phyloP scores from a whole-genome alignment of 1,284 basidiomycete genomes.

The Phellopilus nigrolimitatus region DNA sequence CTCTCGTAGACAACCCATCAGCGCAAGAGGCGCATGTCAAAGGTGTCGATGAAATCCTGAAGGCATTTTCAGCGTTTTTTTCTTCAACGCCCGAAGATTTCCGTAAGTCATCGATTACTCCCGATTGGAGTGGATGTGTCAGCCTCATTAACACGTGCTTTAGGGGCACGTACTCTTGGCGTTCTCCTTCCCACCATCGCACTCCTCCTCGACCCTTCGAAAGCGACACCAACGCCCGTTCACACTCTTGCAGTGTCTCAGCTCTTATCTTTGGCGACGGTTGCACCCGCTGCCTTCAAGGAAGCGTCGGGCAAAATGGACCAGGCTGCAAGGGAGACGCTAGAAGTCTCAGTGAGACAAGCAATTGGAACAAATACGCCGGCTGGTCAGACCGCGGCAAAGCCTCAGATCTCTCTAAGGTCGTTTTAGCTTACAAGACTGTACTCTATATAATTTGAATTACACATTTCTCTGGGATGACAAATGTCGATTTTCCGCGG shows the following conservation, averaged over 20 bases:
- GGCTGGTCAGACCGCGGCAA: constrained; percentile 36
- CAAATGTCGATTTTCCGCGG: no score
- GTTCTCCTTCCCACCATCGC: constrained; percentile 79
- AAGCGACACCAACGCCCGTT: constrained; percentile 41
- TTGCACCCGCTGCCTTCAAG: constrained; percentile 78
- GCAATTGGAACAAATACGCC: constrained; percentile 51
- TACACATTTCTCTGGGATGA: no score
- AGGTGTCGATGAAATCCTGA: constrained; percentile 76
- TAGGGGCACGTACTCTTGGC: constrained; percentile 67
- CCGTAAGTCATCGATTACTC: constrained; percentile 42
- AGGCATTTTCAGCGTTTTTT: constrained; percentile 70
- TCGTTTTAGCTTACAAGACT: no score
- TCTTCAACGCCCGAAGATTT: constrained; percentile 52
- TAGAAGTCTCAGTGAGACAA: constrained; percentile 79
- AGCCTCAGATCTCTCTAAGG: constrained; percentile 77
- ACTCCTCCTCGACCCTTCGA: constrained; percentile 61
- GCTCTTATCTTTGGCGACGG: constrained; percentile 72
- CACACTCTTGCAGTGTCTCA: constrained; percentile 69
- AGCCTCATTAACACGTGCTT: constrained; percentile 13
- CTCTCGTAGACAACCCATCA: constrained; percentile 48
- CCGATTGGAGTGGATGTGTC: no score
- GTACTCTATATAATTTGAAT: no score
- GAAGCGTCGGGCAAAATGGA: constrained; percentile 77
- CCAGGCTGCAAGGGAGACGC: constrained; percentile 48
- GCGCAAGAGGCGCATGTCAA: constrained; percentile 52